phyloP scores from a whole-genome alignment of 495 filamentous ascomycete genomes.

The Sporormia fimetaria region DNA sequence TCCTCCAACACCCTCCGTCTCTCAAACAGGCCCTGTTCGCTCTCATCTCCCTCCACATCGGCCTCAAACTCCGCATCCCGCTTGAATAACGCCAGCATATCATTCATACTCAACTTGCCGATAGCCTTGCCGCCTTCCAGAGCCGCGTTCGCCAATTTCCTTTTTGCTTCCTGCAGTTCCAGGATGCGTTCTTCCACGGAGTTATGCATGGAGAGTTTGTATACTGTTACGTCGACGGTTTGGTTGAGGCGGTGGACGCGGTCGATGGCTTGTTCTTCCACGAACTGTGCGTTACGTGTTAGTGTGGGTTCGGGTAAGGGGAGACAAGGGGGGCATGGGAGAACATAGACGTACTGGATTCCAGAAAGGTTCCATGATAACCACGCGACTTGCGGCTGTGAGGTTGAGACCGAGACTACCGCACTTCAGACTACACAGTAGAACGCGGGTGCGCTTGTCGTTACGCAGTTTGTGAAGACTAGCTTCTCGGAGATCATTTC shows the following conservation, averaged over 20 bases:
- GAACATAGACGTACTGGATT: conserved; percentile 56
- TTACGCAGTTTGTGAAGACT: conserved; percentile 65
- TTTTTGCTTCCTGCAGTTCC: conserved; percentile 83
- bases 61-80: conserved; percentile 51
- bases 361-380: conserved; percentile 97
- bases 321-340: not conserved
- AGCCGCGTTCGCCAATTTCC: conserved; percentile 70
- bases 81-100: conserved; percentile 83
- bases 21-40: conserved; percentile 7
- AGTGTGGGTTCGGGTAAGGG: conserved; percentile 13
- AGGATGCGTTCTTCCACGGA: conserved; percentile 90
- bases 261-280: conserved; percentile 98
- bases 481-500: conserved; percentile 83
- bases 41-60: conserved; percentile 11
- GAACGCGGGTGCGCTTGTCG: conserved; percentile 57
- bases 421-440: conserved; percentile 88
- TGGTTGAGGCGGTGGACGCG: conserved; percentile 94
- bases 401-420: conserved; percentile 88
- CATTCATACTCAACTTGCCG: conserved; percentile 78
- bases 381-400: conserved; percentile 82
- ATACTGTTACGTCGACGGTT: conserved; percentile 84
- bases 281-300: conserved; percentile 48
- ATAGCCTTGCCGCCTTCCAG: conserved; percentile 69
- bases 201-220: conserved; percentile 73
- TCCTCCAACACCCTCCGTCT: conserved; percentile 17